Evolutionary conservation across 768 basidiomycete species (phyloP), one percentile per base, ranked within the genome.

Genomic region (Tulasnella sp.): DNA sequence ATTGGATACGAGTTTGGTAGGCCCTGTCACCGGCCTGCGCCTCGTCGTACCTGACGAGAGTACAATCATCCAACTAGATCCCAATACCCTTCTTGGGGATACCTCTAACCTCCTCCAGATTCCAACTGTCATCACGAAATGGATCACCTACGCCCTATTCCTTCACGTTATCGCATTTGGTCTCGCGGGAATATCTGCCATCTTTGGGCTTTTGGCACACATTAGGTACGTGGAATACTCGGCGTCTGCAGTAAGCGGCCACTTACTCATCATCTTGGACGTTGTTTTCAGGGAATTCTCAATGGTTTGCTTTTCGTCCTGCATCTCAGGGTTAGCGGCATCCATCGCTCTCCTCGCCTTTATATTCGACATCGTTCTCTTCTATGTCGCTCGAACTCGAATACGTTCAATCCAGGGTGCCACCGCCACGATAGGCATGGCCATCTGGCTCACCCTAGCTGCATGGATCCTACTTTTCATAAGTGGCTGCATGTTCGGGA

Each of bases 111-210:
- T 26, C 72, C 34, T 94, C 58, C 70, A 89, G 65, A 88, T 97
- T 52, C 91, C 93, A 1, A 75, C 82, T 58, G 80, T 90, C 4
- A 78, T 84, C 51, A 86, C 93, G 62, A 95, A 96, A 75, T 97
- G 94, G 90, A 75, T 97, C 68, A 98, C 96, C 9, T 95, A 95
- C 67, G 84, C 83, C 23, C 83, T 99, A 64, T 82, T 97, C 64
- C 78, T 98, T 15, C 94, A 98, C 69, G 82, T 96, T 61, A 83
- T 92, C 60, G 95, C 90, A 15, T 82, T 97, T 58, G 80, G 71
- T 11, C 77, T 86, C 34, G 80, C 90, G 8, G 85, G 78, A 13
- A 75, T 80, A 26, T 80, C 89, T 1, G 77, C 88, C 27, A 54
- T 93, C 34, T 88, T 95, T 64, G 93, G 92, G 42, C 78, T 94